These are phyloP conservation scores for Paraphaeosphaeria minitans DNA, from an alignment of 2,329 filamentous ascomycete species.

Conservation along the genomic window DNA sequence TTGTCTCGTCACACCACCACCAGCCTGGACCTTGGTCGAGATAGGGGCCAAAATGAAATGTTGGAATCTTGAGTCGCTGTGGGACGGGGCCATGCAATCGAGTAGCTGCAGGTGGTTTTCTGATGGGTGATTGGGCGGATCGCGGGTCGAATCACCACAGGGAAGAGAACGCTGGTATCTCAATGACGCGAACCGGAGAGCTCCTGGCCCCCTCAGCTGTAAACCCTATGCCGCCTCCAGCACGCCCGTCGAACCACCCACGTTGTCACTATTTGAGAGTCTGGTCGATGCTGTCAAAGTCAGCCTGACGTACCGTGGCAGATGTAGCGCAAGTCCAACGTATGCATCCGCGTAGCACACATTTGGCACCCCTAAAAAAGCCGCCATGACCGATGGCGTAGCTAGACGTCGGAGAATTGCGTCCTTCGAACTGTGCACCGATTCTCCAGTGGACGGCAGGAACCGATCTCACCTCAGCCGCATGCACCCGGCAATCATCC, in stretches of 20 bases:
- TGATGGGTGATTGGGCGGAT: background rate
- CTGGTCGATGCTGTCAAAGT: background rate
- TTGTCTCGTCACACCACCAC: background rate
- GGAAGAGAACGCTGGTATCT: background rate
- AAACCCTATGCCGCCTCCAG: background rate
- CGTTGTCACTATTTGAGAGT: background rate
- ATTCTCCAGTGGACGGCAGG: background rate
- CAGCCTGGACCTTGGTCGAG: background rate
- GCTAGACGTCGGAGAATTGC: background rate
- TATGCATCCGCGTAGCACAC: background rate
- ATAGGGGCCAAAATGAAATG: background rate
- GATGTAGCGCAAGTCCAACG: background rate
- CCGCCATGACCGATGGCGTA: background rate
- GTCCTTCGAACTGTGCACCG: background rate
- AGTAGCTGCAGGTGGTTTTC: background rate
- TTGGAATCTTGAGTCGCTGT: background rate
- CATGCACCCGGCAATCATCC: background rate
- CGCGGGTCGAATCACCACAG: background rate
- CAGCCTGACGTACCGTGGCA: background rate
- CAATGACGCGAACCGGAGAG: background rate
- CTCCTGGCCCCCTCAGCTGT: background rate
- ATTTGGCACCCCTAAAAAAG: background rate
- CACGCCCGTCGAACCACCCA: background rate
- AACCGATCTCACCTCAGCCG: constrained; percentile 5
- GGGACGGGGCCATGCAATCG: background rate